Conservation (phyloP, 306 rosid genomes). For the Neltuma alba region DNA sequence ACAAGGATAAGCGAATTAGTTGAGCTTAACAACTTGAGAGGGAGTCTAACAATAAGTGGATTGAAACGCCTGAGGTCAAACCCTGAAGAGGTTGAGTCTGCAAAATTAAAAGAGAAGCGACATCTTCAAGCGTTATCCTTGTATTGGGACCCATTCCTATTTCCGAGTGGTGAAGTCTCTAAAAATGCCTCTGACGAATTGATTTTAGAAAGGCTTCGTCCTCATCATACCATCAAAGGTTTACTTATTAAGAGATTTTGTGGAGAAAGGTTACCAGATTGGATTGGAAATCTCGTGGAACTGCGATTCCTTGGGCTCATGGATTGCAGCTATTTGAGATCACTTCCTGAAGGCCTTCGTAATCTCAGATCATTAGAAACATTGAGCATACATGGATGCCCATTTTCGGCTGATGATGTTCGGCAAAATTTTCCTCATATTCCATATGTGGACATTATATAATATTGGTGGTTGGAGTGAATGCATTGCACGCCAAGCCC, state of each 20-base stretch:
- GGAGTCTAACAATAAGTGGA: neutral
- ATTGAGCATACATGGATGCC: no score
- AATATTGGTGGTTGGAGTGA: no score
- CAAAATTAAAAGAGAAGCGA: neutral
- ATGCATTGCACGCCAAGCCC: no score
- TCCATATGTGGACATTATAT: no score
- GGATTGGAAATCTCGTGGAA: no score
- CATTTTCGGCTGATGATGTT: no score
- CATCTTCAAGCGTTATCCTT: neutral
- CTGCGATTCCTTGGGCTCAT: no score
- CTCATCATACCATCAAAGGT: neutral
- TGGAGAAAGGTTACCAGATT: no score
- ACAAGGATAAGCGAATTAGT: neutral
- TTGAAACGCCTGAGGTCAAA: neutral
- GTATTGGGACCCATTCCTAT: fast-evolving
- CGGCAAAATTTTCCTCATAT: no score
- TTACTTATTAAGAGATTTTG: neutral
- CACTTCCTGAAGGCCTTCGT: no score
- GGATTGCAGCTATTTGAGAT: no score
- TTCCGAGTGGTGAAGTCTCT: fast-evolving
- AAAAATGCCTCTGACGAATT: neutral
- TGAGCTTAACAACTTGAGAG: neutral
- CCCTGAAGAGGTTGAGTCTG: neutral
- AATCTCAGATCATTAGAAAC: no score
- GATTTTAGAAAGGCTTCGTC: neutral